Conservation (phyloP, 768 basidiomycete genomes). For the Aureoboletus auriporus region DNA sequence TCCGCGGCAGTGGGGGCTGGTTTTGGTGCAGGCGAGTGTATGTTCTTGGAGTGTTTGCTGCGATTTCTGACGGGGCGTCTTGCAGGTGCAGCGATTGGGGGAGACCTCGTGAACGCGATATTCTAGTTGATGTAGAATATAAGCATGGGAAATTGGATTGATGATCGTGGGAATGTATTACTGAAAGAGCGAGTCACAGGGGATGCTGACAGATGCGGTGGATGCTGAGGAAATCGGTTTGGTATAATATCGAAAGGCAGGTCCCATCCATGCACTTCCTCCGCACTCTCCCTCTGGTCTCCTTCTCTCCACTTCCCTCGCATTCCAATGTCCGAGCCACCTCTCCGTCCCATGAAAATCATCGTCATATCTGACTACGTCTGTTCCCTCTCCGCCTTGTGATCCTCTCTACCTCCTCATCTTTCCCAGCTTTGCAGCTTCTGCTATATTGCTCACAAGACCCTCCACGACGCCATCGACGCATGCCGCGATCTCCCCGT, state of each 20-base stretch:
- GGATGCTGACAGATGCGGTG: slow-evolving; percentile 31
- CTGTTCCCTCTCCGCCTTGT: slow-evolving; percentile 3
- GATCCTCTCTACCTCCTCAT: slow-evolving; percentile 5
- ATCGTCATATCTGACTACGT: slow-evolving; percentile 35
- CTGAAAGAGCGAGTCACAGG: slow-evolving; percentile 15
- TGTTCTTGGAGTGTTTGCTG: too few species aligned
- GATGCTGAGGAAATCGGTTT: slow-evolving; percentile 24
- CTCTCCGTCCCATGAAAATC: slow-evolving; percentile 23
- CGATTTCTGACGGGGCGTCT: background rate
- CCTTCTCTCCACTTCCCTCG: background rate
- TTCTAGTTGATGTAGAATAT: slow-evolving; percentile 32
- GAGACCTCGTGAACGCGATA: slow-evolving; percentile 43
- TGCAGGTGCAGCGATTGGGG: slow-evolving; percentile 42
- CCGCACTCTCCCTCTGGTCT: slow-evolving; percentile 3
- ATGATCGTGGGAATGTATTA: slow-evolving; percentile 21
- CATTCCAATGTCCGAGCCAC: slow-evolving; percentile 17
- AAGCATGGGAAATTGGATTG: slow-evolving; percentile 16
- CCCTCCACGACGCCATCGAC: slow-evolving; percentile 34
- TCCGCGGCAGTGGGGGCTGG: slow-evolving; percentile 41
- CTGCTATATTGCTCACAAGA: slow-evolving; percentile 38
- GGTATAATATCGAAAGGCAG: slow-evolving; percentile 24
- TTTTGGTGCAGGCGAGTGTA: slow-evolving; percentile 41
- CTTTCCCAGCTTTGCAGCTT: slow-evolving; percentile 30
- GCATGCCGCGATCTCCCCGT: slow-evolving; percentile 31
- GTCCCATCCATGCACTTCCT: slow-evolving; percentile 24